Base-by-base conservation (phyloP, 2,329 filamentous ascomycete genomes). In the Alternaria incomplexa region DNA sequence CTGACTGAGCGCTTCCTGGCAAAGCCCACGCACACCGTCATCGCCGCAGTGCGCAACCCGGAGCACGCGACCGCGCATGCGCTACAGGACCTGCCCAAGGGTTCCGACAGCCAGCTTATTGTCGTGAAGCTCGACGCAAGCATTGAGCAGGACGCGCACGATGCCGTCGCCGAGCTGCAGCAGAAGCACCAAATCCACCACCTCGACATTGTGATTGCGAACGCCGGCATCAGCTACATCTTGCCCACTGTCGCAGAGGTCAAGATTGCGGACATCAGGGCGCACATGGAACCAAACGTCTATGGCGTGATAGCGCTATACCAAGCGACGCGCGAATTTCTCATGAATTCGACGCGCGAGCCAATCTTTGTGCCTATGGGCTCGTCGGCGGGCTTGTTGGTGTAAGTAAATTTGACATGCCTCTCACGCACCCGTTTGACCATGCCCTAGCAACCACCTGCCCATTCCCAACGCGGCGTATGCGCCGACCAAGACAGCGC, bases 41-140 rank as follows among this genome's bases (percentile, higher is more conserved):
- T 84, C 10, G 81, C 79, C 17, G 80, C 77, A 5, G 72, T 81
- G 28, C 81, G 81, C n/a, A 66, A 77, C 32, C 74, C 69, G 1
- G 48, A 61, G 1, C 63, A 75, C 22, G 52, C 69, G 6, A 73
- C 66, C 26, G 68, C 73, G 5, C 32, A 71, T 2, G 64, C 70
- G 6, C 73, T 83, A 5, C 52, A 62, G 10, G 43, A 64, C 9
- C 56, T 78, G 5, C 66, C 71, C 17, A 70, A 23, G 22, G 62
- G 47, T 32, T 12, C 30, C 5, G 61, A 47, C 30, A 64, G 48
- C 54, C 43, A 36, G 7, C 45, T 66, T 8, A 58, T 68, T 20
- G 25, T 66, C 5, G 58, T 63, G 4, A 66, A 66, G 48, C 25
- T 68, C n/a, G 66, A 69, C 47, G 60, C 62, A 12, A 51, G 25